These are phyloP conservation scores for Periconia sp. DNA, from an alignment of 2,329 filamentous ascomycete species.

Conservation along the genomic window DNA sequence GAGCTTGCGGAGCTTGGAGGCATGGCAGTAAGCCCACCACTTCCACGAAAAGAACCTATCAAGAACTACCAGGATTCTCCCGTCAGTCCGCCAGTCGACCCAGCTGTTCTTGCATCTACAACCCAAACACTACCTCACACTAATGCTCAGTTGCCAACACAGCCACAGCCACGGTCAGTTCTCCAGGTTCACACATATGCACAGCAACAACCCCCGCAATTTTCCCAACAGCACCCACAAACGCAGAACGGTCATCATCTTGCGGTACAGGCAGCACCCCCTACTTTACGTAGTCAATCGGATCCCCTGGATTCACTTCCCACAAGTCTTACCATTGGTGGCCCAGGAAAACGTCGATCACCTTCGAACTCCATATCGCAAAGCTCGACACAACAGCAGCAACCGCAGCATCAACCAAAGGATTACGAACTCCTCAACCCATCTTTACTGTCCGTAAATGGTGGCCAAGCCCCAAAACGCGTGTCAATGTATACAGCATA, in stretches of 20 bases:
- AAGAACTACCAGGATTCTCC: slow-evolving; percentile 5
- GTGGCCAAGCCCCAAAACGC: slow-evolving; percentile 8
- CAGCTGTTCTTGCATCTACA: neutral
- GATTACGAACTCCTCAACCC: slow-evolving; percentile 18
- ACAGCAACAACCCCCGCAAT: too few relatives aligned
- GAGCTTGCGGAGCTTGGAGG: neutral
- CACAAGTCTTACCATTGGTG: slow-evolving; percentile 23
- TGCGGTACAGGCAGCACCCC: neutral
- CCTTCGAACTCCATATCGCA: neutral
- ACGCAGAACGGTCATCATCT: neutral
- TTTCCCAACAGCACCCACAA: neutral
- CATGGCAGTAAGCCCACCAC: slow-evolving; percentile 1
- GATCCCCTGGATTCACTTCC: slow-evolving; percentile 13
- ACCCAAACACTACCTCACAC: neutral
- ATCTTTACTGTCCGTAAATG: slow-evolving; percentile 7
- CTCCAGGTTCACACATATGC: neutral
- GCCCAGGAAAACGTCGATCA: slow-evolving; percentile 6
- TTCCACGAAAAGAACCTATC: neutral
- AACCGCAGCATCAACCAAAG: neutral
- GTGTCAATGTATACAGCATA: slow-evolving; percentile 25
- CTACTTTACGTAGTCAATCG: slow-evolving; percentile 7
- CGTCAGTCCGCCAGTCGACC: slow-evolving; percentile 7
- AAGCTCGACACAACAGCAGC: neutral
- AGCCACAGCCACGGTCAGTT: neutral
- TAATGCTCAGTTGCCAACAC: neutral